Evolutionary conservation across 768 basidiomycete genomes (phyloP).

Genomic region (Naganishia vaughanmartiniae): DNA sequence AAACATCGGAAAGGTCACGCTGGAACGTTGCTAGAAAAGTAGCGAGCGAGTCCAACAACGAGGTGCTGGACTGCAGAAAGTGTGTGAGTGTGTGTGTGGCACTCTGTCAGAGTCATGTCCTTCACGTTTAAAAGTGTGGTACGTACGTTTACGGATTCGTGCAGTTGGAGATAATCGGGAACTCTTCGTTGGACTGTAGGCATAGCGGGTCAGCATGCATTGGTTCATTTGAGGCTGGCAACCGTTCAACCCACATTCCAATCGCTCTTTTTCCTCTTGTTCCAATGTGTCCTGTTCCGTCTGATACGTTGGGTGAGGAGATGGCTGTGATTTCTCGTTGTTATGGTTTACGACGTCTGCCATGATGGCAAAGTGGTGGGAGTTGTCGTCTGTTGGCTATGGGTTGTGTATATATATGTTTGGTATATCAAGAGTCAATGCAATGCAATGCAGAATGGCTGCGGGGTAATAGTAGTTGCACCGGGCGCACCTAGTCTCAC

Average conservation of each 20-base stretch:
- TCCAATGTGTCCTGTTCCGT: conserved; percentile 1
- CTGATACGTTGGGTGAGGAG: not conserved
- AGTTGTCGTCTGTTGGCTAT: no score
- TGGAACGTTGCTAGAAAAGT: conserved; percentile 93
- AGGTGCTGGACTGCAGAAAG: conserved; percentile 71
- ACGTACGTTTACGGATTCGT: conserved; percentile 16
- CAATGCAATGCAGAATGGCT: no score
- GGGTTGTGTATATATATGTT: no score
- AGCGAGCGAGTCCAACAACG: conserved; percentile 80
- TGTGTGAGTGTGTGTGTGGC: no score
- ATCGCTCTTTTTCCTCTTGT: not conserved
- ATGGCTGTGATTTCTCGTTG: not conserved
- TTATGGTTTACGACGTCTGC: not conserved
- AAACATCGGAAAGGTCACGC: conserved; percentile 86
- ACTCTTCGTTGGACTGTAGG: conserved; percentile 16
- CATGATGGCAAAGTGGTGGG: not conserved
- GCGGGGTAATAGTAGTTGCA: no score
- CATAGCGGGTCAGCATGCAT: no score
- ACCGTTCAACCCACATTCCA: not conserved
- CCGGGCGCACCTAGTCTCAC: no score
- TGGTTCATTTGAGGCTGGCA: no score
- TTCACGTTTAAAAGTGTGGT: not conserved
- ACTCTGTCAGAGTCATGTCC: no score
- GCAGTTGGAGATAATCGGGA: conserved; percentile 20
- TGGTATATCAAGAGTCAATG: no score